Conservation (phyloP, 352 stramenopile species). For the Globisporangium spiculum region DNA sequence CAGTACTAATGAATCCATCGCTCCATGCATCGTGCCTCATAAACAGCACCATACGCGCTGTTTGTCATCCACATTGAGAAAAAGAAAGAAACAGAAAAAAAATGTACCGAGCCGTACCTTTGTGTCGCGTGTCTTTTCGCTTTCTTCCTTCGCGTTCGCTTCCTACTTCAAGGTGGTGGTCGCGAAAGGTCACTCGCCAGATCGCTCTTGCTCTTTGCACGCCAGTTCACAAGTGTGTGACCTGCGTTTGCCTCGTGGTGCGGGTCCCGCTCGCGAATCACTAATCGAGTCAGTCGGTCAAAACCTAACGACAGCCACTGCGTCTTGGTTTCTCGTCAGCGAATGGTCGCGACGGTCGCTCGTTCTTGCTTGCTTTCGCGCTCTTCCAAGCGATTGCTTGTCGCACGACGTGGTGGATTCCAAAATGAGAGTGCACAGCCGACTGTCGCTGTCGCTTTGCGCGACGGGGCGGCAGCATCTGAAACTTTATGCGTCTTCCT, state of each 20-base stretch:
- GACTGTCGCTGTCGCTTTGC: background rate
- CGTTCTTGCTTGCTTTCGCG: background rate
- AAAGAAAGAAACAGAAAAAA: background rate
- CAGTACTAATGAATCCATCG: background rate
- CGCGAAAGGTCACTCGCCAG: slow-evolving; percentile 1
- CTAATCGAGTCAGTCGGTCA: background rate
- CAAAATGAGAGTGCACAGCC: slow-evolving; percentile 3
- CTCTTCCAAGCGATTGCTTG: slow-evolving; percentile 5
- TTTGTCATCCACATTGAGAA: background rate
- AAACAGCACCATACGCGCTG: slow-evolving; percentile 2
- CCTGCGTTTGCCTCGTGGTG: background rate
- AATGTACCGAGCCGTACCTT: background rate
- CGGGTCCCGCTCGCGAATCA: background rate
- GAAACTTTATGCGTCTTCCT: background rate
- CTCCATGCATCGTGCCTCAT: background rate
- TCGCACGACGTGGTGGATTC: slow-evolving; percentile 11
- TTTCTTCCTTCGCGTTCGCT: background rate
- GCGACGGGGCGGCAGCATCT: background rate
- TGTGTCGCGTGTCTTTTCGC: slow-evolving; percentile 11
- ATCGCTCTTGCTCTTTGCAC: background rate
- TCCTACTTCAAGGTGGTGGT: background rate
- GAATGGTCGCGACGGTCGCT: background rate
- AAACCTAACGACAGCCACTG: background rate
- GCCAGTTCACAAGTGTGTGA: background rate
- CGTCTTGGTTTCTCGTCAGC: background rate